phyloP scores from a whole-genome alignment of 2,329 filamentous ascomycete genomes.

The Lachnellula subtilissima region DNA sequence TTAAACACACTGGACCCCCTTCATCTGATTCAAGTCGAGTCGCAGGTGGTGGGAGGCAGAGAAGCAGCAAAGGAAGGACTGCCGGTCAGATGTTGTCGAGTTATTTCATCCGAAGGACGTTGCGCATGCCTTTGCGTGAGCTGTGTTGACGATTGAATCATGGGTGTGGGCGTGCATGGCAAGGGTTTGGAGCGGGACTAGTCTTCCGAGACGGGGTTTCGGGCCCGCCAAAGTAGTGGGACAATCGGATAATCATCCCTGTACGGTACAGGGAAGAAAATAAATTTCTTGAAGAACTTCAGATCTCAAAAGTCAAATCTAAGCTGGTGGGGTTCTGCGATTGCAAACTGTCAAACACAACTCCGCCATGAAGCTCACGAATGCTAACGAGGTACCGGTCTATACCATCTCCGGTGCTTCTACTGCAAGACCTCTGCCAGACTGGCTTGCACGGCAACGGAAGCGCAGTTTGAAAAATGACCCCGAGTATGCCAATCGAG shows the following conservation, averaged over 20 bases:
- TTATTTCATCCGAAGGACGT: neutral
- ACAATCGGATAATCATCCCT: neutral
- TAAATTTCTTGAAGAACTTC: neutral
- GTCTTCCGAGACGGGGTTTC: no score
- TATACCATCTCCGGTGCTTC: slow-evolving; percentile 94
- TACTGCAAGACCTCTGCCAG: slow-evolving; percentile 80
- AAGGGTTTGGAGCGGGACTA: no score
- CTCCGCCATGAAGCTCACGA: slow-evolving; percentile 69
- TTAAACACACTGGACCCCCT: neutral
- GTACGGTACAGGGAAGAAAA: neutral
- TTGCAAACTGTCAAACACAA: slow-evolving; percentile 2
- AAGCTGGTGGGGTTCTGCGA: neutral
- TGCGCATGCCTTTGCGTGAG: neutral
- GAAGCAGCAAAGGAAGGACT: neutral
- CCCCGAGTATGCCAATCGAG: slow-evolving; percentile 84
- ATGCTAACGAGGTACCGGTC: slow-evolving; percentile 77
- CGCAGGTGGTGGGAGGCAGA: neutral
- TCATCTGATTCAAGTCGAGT: neutral
- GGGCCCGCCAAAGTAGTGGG: no score
- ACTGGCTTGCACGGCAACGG: slow-evolving; percentile 87
- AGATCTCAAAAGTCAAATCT: neutral
- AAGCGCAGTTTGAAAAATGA: slow-evolving; percentile 92
- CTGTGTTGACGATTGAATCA: neutral
- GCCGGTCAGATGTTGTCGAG: neutral
- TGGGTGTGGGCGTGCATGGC: neutral